These are phyloP conservation scores for Pestalotiopsis sp. DNA, from an alignment of 2,329 filamentous ascomycete genomes.

Conservation along the genomic window DNA sequence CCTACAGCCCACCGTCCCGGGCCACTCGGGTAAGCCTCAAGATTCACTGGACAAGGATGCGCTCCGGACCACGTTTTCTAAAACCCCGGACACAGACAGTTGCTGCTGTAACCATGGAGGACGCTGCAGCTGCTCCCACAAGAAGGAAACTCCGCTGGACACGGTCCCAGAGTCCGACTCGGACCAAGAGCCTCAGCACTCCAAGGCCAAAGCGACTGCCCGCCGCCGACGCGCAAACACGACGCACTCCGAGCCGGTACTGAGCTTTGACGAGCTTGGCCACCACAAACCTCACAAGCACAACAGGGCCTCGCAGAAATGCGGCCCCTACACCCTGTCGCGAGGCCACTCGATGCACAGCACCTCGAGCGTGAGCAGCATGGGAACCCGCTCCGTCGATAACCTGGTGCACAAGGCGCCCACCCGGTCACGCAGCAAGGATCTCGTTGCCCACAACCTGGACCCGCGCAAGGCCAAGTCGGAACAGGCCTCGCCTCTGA, in stretches of 20 bases:
- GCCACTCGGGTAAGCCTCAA: slow-evolving; percentile 58
- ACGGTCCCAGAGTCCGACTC: slow-evolving; percentile 68
- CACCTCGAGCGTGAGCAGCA: slow-evolving; percentile 42
- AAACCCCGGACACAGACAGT: slow-evolving; percentile 49
- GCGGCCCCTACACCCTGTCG: slow-evolving; percentile 63
- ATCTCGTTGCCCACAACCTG: slow-evolving; percentile 34
- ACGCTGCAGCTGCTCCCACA: slow-evolving; percentile 66
- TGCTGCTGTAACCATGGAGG: slow-evolving; percentile 74
- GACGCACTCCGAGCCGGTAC: slow-evolving; percentile 60
- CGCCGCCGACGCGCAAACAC: slow-evolving; percentile 64
- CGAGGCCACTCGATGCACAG: slow-evolving; percentile 62
- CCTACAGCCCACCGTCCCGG: slow-evolving; percentile 58
- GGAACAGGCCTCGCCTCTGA: slow-evolving; percentile 62
- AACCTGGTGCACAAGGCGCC: slow-evolving; percentile 41
- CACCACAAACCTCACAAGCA: slow-evolving; percentile 68
- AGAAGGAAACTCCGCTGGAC: slow-evolving; percentile 65
- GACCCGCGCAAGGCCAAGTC: slow-evolving; percentile 61
- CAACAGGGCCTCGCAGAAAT: slow-evolving; percentile 63
- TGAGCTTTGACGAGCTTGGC: slow-evolving; percentile 66
- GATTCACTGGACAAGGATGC: neutral
- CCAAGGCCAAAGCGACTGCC: slow-evolving; percentile 43
- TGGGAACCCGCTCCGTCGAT: slow-evolving; percentile 50
- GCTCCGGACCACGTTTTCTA: slow-evolving; percentile 13
- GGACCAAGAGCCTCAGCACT: slow-evolving; percentile 46
- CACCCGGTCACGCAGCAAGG: slow-evolving; percentile 38